phyloP scores from a whole-genome alignment of 2,329 filamentous ascomycete species.

The Fusarium sp. region DNA sequence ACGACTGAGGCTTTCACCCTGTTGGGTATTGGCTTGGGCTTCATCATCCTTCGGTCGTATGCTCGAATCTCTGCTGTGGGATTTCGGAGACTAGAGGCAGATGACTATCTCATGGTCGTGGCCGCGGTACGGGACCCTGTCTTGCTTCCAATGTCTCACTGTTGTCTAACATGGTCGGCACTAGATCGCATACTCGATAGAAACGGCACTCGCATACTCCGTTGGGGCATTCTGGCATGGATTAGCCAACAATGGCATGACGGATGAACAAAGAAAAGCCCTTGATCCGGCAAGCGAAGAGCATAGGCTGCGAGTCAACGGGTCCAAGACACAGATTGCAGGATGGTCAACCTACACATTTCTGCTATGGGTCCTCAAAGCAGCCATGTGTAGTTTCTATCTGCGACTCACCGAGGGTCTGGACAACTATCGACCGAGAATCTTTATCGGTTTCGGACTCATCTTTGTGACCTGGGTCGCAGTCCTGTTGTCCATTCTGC shows the following conservation, averaged over 20 bases:
- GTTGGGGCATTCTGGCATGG: constrained; percentile 56
- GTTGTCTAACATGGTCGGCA: not conserved
- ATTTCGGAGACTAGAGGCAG: constrained; percentile 44
- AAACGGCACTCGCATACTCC: constrained; percentile 58
- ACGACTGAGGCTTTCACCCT: constrained; percentile 50
- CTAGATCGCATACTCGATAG: constrained; percentile 58
- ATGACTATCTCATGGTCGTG: constrained; percentile 50
- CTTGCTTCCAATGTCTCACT: constrained; percentile 57
- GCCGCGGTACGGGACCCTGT: constrained; percentile 46
- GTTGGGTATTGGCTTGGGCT: constrained; percentile 45
- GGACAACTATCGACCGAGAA: constrained; percentile 28
- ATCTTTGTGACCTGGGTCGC: constrained; percentile 57
- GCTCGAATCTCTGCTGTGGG: constrained; percentile 47
- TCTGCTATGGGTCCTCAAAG: constrained; percentile 61
- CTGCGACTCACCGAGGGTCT: constrained; percentile 53
- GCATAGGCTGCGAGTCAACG: constrained; percentile 48
- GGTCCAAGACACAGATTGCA: constrained; percentile 62
- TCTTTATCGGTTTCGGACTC: constrained; percentile 58
- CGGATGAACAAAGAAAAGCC: constrained; percentile 53
- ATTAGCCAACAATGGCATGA: constrained; percentile 63
- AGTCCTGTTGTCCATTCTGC: constrained; percentile 57
- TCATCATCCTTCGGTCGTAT: constrained; percentile 50
- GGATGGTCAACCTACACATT: constrained; percentile 61
- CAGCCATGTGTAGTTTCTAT: constrained; percentile 62
- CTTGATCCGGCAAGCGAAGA: constrained; percentile 54